Conservation (phyloP, 2,329 filamentous ascomycete genomes). For the Arthroderma uncinatum region DNA sequence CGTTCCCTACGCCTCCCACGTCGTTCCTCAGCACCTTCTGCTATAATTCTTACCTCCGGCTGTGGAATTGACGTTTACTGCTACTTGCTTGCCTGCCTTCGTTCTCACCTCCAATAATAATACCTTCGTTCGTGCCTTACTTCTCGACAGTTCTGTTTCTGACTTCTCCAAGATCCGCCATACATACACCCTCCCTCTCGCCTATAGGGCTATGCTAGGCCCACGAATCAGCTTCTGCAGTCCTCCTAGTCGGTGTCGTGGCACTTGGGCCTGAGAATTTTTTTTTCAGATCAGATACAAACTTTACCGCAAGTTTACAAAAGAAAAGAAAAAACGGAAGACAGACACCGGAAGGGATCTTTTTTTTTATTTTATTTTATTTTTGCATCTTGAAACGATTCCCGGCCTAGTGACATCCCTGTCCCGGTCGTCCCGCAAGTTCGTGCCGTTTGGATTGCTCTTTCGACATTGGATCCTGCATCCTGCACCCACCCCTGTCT, state of each 20-base stretch:
- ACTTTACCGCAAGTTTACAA: constrained; percentile 4
- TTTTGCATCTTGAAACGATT: constrained; percentile 3
- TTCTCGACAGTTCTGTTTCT: constrained; percentile 4
- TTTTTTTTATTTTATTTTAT: not conserved
- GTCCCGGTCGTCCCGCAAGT: constrained; percentile 13
- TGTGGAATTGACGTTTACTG: not conserved
- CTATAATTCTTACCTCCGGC: not conserved
- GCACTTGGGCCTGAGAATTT: constrained; percentile 6
- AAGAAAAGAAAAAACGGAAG: constrained; percentile 1
- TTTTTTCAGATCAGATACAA: constrained; percentile 3
- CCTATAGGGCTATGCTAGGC: constrained; percentile 11
- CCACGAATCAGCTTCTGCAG: constrained; percentile 9
- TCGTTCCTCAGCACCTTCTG: not conserved
- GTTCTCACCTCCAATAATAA: too few species aligned
- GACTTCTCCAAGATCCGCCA: constrained; percentile 1
- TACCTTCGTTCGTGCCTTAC: not conserved
- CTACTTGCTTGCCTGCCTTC: constrained; percentile 1
- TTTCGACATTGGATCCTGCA: constrained; percentile 1
- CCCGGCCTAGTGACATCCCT: constrained; percentile 6
- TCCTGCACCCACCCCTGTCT: constrained; percentile 7
- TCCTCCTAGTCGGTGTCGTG: constrained; percentile 9
- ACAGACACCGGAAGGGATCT: not conserved
- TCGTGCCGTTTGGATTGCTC: constrained; percentile 7
- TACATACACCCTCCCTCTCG: not conserved
- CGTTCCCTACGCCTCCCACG: not conserved